These are phyloP conservation scores for Hypoxylon sp. DNA, from an alignment of 2,329 filamentous ascomycete species.

Conservation along the genomic window DNA sequence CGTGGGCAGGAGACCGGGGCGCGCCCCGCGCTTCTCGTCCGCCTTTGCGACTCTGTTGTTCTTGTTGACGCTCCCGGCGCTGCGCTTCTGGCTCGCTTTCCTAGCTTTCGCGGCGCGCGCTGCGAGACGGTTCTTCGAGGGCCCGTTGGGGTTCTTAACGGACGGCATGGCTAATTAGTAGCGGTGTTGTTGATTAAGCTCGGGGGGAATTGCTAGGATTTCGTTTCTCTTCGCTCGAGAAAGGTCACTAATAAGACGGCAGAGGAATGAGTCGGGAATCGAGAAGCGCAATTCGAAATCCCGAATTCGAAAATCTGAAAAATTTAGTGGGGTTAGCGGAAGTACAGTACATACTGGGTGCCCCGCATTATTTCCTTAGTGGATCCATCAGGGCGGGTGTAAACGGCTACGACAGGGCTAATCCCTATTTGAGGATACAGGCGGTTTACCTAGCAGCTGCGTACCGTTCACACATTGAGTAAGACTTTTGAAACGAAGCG, in stretches of 20 bases:
- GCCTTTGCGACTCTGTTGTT: constrained; percentile 48
- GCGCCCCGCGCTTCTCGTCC: constrained; percentile 63
- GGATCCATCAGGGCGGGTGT: no score
- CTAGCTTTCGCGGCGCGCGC: constrained; percentile 63
- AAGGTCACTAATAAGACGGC: background rate
- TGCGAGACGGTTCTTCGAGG: constrained; percentile 67
- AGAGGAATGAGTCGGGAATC: background rate
- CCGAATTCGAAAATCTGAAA: constrained; percentile 25
- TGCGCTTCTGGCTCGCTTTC: constrained; percentile 62
- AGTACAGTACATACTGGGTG: constrained; percentile 4
- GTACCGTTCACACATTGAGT: background rate
- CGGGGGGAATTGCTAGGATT: background rate
- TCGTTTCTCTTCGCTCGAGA: background rate
- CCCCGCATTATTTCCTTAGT: constrained; percentile 7
- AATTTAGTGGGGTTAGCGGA: constrained; percentile 28
- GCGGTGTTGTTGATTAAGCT: background rate
- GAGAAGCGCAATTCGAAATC: background rate
- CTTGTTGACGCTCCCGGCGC: constrained; percentile 46
- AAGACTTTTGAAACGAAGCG: background rate
- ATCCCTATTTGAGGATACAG: background rate
- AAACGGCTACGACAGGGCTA: background rate
- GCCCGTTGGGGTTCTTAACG: constrained; percentile 71
- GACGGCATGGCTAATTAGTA: constrained; percentile 61
- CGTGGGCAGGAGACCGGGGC: constrained; percentile 68
- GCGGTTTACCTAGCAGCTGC: background rate